Evolutionary conservation across 495 filamentous ascomycete genomes (phyloP).

Genomic region (Penicillium argentinense): DNA sequence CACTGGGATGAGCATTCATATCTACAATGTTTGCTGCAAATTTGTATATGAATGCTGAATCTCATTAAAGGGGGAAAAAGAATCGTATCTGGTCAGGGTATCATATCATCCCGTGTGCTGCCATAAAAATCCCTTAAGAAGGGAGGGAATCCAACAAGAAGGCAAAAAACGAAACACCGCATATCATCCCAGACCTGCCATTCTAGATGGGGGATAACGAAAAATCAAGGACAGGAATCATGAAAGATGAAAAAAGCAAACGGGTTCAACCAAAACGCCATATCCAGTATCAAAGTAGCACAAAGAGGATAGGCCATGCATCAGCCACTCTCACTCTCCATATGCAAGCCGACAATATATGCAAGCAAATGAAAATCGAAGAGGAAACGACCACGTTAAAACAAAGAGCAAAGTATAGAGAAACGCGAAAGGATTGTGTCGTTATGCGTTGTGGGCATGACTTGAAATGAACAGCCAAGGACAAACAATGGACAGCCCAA

Average conservation of each 20-base stretch:
- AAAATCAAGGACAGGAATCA: too few relatives aligned
- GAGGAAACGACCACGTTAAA: too few relatives aligned
- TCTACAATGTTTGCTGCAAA: too few relatives aligned
- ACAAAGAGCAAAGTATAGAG: not conserved
- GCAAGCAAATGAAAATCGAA: not conserved
- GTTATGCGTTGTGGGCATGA: slow-evolving; percentile 13
- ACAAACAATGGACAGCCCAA: slow-evolving; percentile 1
- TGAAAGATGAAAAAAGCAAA: slow-evolving; percentile 4
- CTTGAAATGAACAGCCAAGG: slow-evolving; percentile 1
- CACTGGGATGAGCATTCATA: too few relatives aligned
- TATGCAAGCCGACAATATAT: slow-evolving; percentile 1
- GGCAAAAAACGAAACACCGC: slow-evolving; percentile 9
- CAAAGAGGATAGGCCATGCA: slow-evolving; percentile 6
- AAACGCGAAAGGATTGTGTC: slow-evolving; percentile 4
- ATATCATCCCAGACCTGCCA: slow-evolving; percentile 24
- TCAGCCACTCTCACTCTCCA: too few relatives aligned
- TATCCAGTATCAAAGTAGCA: slow-evolving; percentile 5
- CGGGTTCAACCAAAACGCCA: slow-evolving; percentile 9
- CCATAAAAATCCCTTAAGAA: slow-evolving; percentile 2
- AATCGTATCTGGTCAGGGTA: slow-evolving; percentile 31
- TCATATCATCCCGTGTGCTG: slow-evolving; percentile 21
- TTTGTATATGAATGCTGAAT: slow-evolving; percentile 1
- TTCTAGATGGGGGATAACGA: slow-evolving; percentile 22
- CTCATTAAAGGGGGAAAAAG: slow-evolving; percentile 13
- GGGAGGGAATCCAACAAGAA: not conserved